Evolutionary conservation across 352 stramenopile genomes (phyloP), one percentile per base, ranked within the genome.

Genomic region (Elongisporangium senticosum): DNA sequence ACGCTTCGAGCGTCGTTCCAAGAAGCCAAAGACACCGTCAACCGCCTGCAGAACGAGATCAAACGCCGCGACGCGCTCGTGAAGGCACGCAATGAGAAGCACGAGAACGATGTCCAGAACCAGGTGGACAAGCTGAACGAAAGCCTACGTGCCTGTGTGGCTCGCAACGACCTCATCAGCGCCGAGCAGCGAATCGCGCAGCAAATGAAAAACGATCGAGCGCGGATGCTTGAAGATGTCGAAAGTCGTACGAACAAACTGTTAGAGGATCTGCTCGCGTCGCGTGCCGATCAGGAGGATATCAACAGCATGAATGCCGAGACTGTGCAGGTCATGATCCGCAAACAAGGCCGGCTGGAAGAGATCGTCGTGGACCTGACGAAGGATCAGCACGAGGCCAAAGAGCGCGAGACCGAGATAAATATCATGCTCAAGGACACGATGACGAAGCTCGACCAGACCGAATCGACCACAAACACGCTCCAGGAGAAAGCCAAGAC

Each of bases 61-160:
- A 91, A 92, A 43, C 80, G 84, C 7, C 80, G 84, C 11, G 84
- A 94, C 51, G 82, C 84, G 0, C 72, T 94, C 22, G 70, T 89
- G 14, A 83, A 92, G 58, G 84, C 82, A 0, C 68, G 84, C 7
- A 94, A 92, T 55, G 77, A 73, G 50, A 92, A 94, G 39, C 81
- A 92, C 64, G 84, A 92, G 58, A 56, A 55, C 5, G 65, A 83
- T 3, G 71, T 94, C 51, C 84, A 94, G 57, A 64, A 70, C 5
- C 77, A 92, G 57, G 69, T 94, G 55, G 82, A 92, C 33, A 92
- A 89, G 55, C 71, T 94, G 22, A 92, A 89, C 55, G 83, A 94
- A 23, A 78, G 63, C 19, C 64, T 94, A 40, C 80, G 80, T 3
- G 62, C 78, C 2, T 92, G 83, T 37, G 78, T 89, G n/a, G 91